Evolutionary conservation across 2,329 filamentous ascomycete species (phyloP).

Genomic region (Fusarium circinatum): DNA sequence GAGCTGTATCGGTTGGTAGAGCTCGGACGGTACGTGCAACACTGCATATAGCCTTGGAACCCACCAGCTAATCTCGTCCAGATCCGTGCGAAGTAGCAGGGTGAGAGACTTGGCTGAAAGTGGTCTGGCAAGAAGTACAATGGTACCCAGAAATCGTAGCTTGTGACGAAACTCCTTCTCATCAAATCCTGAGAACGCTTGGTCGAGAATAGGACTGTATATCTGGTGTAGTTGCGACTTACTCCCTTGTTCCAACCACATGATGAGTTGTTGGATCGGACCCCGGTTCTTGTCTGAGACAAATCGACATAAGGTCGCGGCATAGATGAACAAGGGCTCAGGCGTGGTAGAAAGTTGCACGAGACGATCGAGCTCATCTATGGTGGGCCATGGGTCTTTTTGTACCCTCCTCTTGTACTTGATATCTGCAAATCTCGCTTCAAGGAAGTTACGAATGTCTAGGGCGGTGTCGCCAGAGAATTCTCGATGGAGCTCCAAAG

Average conservation of each 20-base stretch:
- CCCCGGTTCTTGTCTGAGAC: neutral
- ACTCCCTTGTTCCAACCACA: neutral
- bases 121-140: neutral
- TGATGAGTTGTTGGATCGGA: neutral
- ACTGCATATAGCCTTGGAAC: neutral
- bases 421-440: neutral
- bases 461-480: fast-evolving
- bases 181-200: fast-evolving
- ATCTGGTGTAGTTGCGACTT: neutral
- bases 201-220: neutral
- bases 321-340: neutral
- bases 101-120: neutral
- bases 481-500: fast-evolving
- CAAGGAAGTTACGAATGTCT: fast-evolving
- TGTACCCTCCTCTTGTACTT: neutral
- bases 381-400: neutral
- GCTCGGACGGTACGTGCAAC: neutral
- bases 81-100: neutral
- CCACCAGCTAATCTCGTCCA: neutral
- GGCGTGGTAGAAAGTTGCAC: neutral
- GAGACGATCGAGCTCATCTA: neutral
- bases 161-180: fast-evolving
- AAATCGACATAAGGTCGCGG: neutral
- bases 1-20: neutral
- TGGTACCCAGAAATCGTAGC: fast-evolving